These are phyloP conservation scores for Pythium chondricola DNA, from an alignment of 352 stramenopile genomes.

Conservation along the genomic window DNA sequence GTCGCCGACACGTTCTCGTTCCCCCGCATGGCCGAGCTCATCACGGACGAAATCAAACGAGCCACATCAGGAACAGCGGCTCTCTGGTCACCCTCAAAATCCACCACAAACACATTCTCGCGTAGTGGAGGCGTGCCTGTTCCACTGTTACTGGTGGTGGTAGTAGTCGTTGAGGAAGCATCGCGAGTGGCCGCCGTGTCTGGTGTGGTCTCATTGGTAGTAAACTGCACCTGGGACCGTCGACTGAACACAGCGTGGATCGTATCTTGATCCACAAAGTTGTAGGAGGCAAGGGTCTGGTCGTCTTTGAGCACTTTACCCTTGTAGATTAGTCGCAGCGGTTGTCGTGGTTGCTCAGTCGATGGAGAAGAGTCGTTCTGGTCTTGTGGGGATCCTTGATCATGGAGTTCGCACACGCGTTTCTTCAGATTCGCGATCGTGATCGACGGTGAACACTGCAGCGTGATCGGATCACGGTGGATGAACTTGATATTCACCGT, in stretches of 20 bases:
- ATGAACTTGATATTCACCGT: constrained; percentile 20
- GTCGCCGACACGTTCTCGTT: no score
- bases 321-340: constrained; percentile 23
- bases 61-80: no score
- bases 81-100: no score
- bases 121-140: no score
- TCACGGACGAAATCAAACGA: no score
- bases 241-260: constrained; percentile 20
- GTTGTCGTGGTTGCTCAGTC: no score
- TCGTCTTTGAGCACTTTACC: constrained; percentile 22
- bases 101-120: no score
- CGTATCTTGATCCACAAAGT: constrained; percentile 15
- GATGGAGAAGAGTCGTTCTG: constrained; percentile 1
- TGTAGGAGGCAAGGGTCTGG: constrained; percentile 13
- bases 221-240: background rate
- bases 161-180: background rate
- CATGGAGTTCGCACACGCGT: constrained; percentile 11
- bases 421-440: constrained; percentile 16
- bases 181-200: background rate
- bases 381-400: constrained; percentile 4
- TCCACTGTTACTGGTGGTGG: no score
- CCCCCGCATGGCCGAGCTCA: no score
- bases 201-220: no score
- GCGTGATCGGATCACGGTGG: constrained; percentile 17
- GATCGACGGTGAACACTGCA: constrained; percentile 15